Base-by-base conservation (phyloP, 1,284 basidiomycete genomes). In the Ganoderma leucocontextum region DNA sequence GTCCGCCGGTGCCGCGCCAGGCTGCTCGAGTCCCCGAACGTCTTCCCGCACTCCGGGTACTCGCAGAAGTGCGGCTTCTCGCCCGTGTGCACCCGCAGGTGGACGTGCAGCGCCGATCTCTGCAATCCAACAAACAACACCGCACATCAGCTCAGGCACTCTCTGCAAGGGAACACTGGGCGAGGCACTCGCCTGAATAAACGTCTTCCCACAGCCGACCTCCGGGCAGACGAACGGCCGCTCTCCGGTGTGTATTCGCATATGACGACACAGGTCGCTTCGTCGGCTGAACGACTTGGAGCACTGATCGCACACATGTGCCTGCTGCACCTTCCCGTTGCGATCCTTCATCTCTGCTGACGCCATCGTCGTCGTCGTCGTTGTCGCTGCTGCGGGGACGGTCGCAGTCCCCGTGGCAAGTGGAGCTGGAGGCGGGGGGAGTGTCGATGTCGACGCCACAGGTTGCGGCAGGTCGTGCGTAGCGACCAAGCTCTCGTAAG, bases 1-100 rank as follows among this genome's bases (percentile, higher is more conserved):
- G 93, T 95, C 71, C 95, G 88, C 62, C 95, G 89, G 83, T 96
- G 95, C 74, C 95, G 89, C 62, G 95, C 94, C 68, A 96, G 85
- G 80, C 93, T 94, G 77, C 93, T 95, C 22, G 94, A 95, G 79
- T 96, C 95, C 52, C 93, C 90, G 80, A 96, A 96, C 8, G 91
- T 92, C 80, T 91, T 93, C 57, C 86, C 87, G 77, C 95, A 96
- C 7, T 89, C 92, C 13, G 92, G 91, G 77, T 93, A 94, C 80
- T 94, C 92, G 81, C 95, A 96, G 68, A 86, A 88, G 79, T 96
- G 94, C 2, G 95, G 95, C 77, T 94, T 94, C 83, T 96, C 95
- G 60, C 95, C 95, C 7, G 94, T 95, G 77, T 96, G 95, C 10
- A 95, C 93, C 47, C 95, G 90, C 65, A 88, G 85, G 78, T 96